These are phyloP conservation scores for Cladobotryum protrusum DNA, from an alignment of 2,329 filamentous ascomycete genomes.

Conservation along the genomic window DNA sequence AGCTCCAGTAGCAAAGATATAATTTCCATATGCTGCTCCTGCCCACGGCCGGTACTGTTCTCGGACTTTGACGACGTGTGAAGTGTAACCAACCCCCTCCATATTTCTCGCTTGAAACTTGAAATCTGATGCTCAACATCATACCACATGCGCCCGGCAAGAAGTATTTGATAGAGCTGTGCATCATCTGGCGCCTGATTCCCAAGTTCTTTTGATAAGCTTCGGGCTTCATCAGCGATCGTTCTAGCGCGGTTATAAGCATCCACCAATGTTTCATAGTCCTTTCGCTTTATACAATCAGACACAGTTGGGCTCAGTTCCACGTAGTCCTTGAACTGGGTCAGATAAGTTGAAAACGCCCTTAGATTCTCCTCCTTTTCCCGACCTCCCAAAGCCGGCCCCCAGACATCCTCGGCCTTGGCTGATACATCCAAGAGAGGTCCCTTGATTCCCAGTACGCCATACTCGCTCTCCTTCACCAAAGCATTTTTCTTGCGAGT, in stretches of 20 bases:
- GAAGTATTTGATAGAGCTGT: conserved; percentile 78
- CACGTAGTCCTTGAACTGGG: conserved; percentile 74
- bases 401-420: conserved; percentile 97
- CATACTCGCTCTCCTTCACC: conserved; percentile 87
- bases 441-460: conserved; percentile 78
- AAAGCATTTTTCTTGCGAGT: conserved; percentile 80
- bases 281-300: conserved; percentile 82
- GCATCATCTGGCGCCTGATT: conserved; percentile 61
- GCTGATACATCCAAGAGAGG: conserved; percentile 84
- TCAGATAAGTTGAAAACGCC: conserved; percentile 66
- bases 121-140: conserved; percentile 86
- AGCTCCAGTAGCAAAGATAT: conserved; percentile 87
- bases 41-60: conserved; percentile 45
- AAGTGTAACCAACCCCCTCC: conserved; percentile 69
- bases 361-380: conserved; percentile 88
- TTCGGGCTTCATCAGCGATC: conserved; percentile 71
- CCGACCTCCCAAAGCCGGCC: conserved; percentile 81
- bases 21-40: conserved; percentile 84
- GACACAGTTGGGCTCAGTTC: conserved; percentile 71
- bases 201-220: conserved; percentile 53
- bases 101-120: conserved; percentile 80
- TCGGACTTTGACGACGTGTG: conserved; percentile 52
- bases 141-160: conserved; percentile 91
- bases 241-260: conserved; percentile 79
- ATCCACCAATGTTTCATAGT: conserved; percentile 82